phyloP scores from a whole-genome alignment of 1,284 basidiomycete genomes.

The Ceratobasidium sp. region DNA sequence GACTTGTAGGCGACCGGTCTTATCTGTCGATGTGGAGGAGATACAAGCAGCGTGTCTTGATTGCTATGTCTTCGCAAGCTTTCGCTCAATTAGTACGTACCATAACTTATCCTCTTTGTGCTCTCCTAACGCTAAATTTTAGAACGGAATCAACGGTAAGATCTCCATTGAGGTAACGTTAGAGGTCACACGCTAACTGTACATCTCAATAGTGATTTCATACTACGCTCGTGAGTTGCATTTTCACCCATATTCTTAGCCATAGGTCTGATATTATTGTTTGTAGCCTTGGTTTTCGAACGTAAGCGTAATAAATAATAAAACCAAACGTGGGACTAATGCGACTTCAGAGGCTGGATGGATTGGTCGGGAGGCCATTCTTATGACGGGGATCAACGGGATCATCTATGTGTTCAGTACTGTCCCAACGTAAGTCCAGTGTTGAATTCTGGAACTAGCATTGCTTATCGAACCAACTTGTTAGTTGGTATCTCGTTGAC shows the following conservation, averaged over 20 bases:
- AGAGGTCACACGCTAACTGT: conserved; percentile 18
- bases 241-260: conserved; percentile 49
- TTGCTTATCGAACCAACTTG: conserved; percentile 45
- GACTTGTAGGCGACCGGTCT: conserved; percentile 81
- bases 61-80: conserved; percentile 98
- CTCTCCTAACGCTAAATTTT: neutral
- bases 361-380: conserved; percentile 95
- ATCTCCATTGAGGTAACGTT: neutral
- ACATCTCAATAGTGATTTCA: conserved; percentile 77
- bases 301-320: conserved; percentile 63
- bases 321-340: conserved; percentile 43
- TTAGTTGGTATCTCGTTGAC: conserved; percentile 91
- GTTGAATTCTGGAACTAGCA: conserved; percentile 48
- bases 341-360: conserved; percentile 87
- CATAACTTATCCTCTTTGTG: neutral
- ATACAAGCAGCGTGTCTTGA: conserved; percentile 90
- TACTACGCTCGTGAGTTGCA: conserved; percentile 88
- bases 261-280: conserved; percentile 40
- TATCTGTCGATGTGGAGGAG: conserved; percentile 90
- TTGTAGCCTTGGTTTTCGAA: conserved; percentile 83
- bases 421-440: conserved; percentile 76
- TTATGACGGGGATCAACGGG: conserved; percentile 97
- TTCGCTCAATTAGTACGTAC: conserved; percentile 90
- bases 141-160: conserved; percentile 93
- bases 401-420: conserved; percentile 89